phyloP scores from a whole-genome alignment of 1,284 basidiomycete genomes.

The Mycosarcoma maydis region DNA sequence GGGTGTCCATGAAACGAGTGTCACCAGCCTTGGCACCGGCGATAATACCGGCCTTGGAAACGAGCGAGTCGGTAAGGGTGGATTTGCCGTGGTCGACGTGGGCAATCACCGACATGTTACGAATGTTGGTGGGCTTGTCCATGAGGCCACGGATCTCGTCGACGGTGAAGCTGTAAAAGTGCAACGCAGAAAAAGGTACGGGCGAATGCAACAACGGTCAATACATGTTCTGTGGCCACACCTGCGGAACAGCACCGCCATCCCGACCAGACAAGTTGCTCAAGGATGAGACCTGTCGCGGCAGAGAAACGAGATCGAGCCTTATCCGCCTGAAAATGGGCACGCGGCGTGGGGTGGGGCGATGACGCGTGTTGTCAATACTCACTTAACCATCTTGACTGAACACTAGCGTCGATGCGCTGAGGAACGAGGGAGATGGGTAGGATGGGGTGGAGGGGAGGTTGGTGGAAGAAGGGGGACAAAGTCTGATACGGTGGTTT shows the following conservation, averaged over 20 bases:
- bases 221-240: neutral
- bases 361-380: slow-evolving; percentile 7
- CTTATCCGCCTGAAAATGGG: no score
- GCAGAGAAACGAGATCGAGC: no score
- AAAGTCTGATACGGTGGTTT: slow-evolving; percentile 13
- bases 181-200: neutral
- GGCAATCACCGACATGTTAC: slow-evolving; percentile 83
- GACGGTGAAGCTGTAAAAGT: slow-evolving; percentile 68
- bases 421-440: slow-evolving; percentile 39
- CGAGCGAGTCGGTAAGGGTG: slow-evolving; percentile 97
- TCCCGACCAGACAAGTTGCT: neutral
- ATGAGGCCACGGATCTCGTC: slow-evolving; percentile 86
- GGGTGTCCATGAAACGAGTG: slow-evolving; percentile 95
- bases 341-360: neutral
- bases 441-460: slow-evolving; percentile 25
- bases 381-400: slow-evolving; percentile 59
- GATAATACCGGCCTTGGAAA: slow-evolving; percentile 99
- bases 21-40: slow-evolving; percentile 92
- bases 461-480: slow-evolving; percentile 20
- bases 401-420: slow-evolving; percentile 48
- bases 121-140: slow-evolving; percentile 87
- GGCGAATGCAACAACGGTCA: slow-evolving; percentile 11
- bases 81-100: slow-evolving; percentile 99
- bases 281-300: no score
- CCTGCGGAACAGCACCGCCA: neutral